Percentiles rank a stretch among this genome's conserved stretches.
Evolutionary conservation across 2,329 filamentous ascomycete species (phyloP).

Genomic region (Emydomyces testavorans): DNA sequence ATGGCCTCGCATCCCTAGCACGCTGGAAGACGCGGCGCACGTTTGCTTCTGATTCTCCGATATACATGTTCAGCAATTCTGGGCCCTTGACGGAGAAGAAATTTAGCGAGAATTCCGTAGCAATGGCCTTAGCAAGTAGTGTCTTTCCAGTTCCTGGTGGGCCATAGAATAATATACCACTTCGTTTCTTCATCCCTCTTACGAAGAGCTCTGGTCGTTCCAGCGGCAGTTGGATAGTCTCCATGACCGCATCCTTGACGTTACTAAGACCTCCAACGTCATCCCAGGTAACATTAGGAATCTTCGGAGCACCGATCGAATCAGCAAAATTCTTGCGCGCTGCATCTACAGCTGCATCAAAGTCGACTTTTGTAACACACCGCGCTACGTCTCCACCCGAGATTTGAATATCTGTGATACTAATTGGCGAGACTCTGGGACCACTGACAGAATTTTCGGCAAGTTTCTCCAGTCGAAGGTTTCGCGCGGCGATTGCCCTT

Average conservation of each 20-base stretch:
- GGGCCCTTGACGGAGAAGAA: conserved; percentile 99
- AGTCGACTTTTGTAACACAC: conserved; percentile 70
- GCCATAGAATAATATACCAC: conserved; percentile 97
- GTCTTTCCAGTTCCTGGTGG: conserved; percentile 99
- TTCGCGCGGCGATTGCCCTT: conserved; percentile 67
- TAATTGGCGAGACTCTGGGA: conserved; percentile 38
- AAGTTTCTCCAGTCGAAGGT: conserved; percentile 61
- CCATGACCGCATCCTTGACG: conserved; percentile 98
- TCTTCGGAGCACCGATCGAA: conserved; percentile 91
- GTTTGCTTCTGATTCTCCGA: conserved; percentile 99
- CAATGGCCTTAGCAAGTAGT: conserved; percentile 96
- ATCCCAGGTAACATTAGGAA: conserved; percentile 98
- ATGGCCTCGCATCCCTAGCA: conserved; percentile 92
- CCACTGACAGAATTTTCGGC: conserved; percentile 33
- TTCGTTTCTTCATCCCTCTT: conserved; percentile 95
- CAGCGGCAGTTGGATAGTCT: conserved; percentile 96
- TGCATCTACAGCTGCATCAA: conserved; percentile 85
- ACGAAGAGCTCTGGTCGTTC: conserved; percentile 99
- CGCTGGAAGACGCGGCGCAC: conserved; percentile 99
- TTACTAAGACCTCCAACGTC: conserved; percentile 96
- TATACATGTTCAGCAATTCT: conserved; percentile 98
- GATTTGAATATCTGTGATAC: conserved; percentile 71
- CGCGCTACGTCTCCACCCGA: conserved; percentile 70
- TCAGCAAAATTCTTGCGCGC: conserved; percentile 97
- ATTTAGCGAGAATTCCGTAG: conserved; percentile 98